Conservation (phyloP, 352 stramenopile species). For the Aphanomyces euteiches region DNA sequence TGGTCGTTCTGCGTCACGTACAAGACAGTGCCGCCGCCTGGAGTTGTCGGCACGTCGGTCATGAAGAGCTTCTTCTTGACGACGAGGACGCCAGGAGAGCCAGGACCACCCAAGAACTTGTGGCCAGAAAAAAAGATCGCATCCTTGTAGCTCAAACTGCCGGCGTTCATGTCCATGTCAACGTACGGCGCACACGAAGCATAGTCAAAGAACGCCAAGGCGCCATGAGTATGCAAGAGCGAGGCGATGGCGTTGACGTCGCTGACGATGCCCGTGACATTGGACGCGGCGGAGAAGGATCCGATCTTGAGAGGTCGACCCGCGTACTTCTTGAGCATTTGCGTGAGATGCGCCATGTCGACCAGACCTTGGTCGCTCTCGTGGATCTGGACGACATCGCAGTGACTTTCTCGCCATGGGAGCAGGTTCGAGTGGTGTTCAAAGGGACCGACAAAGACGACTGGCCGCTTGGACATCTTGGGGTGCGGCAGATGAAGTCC, state of each 20-base stretch:
- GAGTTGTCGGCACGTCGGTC: conserved; percentile 34
- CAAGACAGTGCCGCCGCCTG: conserved; percentile 67
- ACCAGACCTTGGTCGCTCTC: too few species aligned
- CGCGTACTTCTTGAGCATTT: too few species aligned
- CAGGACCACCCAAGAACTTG: conserved; percentile 90
- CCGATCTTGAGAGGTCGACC: too few species aligned
- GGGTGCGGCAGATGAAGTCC: too few species aligned
- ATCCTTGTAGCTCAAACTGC: conserved; percentile 55
- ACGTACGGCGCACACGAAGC: conserved; percentile 84
- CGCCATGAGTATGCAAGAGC: conserved; percentile 74
- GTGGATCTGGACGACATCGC: too few species aligned
- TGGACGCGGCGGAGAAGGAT: conserved; percentile 43
- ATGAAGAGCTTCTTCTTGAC: conserved; percentile 70
- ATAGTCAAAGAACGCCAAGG: conserved; percentile 88
- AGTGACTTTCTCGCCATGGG: too few species aligned
- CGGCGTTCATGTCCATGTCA: conserved; percentile 87
- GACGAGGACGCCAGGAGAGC: conserved; percentile 83
- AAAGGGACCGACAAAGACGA: too few species aligned
- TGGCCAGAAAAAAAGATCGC: conserved; percentile 89
- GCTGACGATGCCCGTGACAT: conserved; percentile 85
- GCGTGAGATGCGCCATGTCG: too few species aligned
- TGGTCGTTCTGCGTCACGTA: conserved; percentile 84
- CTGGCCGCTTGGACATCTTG: too few species aligned
- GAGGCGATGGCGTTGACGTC: conserved; percentile 56
- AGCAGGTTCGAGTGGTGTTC: too few species aligned